phyloP scores from a whole-genome alignment of 352 stramenopile genomes.

The Phytophthora megakarya region DNA sequence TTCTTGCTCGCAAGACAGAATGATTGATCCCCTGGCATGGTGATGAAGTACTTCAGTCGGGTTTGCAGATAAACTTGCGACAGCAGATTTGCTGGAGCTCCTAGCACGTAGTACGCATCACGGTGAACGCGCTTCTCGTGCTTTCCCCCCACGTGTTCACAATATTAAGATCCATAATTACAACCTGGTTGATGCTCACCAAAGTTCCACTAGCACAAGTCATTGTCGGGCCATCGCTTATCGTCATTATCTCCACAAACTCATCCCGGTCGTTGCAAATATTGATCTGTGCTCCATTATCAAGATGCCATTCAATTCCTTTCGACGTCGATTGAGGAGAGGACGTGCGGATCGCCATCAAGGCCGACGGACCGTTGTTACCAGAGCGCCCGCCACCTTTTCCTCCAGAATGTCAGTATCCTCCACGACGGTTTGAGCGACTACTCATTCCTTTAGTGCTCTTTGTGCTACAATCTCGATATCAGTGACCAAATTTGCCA shows the following conservation, averaged over 20 bases:
- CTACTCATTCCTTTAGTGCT: neutral
- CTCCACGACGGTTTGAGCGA: neutral
- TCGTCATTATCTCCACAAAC: too few relatives aligned
- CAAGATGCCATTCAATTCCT: too few relatives aligned
- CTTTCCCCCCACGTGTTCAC: neutral
- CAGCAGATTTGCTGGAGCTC: conserved; percentile 7
- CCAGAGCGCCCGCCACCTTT: neutral
- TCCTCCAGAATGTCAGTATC: neutral
- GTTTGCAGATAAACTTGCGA: conserved; percentile 1
- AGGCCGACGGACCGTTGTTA: too few relatives aligned
- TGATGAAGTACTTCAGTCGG: neutral
- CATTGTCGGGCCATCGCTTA: too few relatives aligned
- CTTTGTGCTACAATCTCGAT: neutral
- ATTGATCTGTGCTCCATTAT: too few relatives aligned
- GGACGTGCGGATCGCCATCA: too few relatives aligned
- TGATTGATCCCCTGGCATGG: conserved; percentile 1
- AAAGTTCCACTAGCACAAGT: neutral
- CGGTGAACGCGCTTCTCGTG: neutral
- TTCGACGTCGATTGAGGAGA: too few relatives aligned
- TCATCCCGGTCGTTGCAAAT: too few relatives aligned
- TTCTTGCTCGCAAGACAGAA: neutral
- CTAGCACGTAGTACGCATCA: conserved; percentile 7
- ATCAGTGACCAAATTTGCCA: neutral
- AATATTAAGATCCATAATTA: neutral
- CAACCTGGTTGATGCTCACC: neutral